Conservation (phyloP, 805 yeast species). For the Limtongia smithiae region DNA sequence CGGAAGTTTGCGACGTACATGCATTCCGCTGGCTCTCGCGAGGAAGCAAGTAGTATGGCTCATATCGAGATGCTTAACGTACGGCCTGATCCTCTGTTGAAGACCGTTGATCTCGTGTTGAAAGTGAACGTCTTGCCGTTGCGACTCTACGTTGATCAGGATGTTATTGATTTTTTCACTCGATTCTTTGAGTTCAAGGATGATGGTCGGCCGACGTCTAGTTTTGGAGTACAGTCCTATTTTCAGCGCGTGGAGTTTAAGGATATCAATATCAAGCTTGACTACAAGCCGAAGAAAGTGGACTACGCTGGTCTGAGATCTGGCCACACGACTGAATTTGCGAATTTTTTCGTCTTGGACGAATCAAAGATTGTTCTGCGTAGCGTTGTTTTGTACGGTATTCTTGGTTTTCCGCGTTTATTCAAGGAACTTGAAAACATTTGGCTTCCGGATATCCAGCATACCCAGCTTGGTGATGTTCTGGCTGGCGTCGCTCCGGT, state of each 20-base stretch:
- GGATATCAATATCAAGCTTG: constrained; percentile 61
- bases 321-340: constrained; percentile 80
- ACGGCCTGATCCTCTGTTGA: constrained; percentile 59
- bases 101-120: constrained; percentile 65
- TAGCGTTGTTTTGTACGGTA: constrained; percentile 64
- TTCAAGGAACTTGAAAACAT: constrained; percentile 54
- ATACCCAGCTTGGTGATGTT: constrained; percentile 76
- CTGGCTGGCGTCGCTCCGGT: constrained; percentile 82
- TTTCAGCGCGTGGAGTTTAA: constrained; percentile 49
- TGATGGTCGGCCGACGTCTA: constrained; percentile 34
- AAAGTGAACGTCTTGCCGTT: constrained; percentile 58
- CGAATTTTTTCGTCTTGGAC: constrained; percentile 84
- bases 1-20: constrained; percentile 71
- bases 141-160: constrained; percentile 86
- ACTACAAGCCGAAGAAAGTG: constrained; percentile 86
- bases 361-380: constrained; percentile 72
- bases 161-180: constrained; percentile 76
- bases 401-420: constrained; percentile 66
- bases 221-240: constrained; percentile 27
- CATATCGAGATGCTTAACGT: constrained; percentile 52
- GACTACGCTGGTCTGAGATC: constrained; percentile 81
- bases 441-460: constrained; percentile 86
- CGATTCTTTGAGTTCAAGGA: constrained; percentile 82
- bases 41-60: constrained; percentile 63
- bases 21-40: constrained; percentile 67